Evolutionary conservation across 192 early-diverging fungal species (phyloP).

Genomic region (Coemansia sp.): DNA sequence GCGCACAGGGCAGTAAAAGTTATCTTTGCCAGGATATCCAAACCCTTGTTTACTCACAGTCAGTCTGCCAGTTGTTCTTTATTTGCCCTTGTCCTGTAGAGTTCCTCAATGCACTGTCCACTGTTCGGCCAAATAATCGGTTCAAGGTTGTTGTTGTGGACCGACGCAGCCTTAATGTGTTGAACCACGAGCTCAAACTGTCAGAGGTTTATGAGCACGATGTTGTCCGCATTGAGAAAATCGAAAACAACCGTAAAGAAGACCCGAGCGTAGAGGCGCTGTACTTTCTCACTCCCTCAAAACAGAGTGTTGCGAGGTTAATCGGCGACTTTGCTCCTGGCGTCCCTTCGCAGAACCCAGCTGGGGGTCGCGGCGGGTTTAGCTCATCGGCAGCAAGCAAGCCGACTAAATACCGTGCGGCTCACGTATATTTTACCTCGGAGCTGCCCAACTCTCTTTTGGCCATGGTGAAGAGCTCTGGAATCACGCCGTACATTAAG

Average conservation of each 20-base stretch:
- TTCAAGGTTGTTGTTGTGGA: conserved; percentile 58
- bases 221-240: conserved; percentile 49
- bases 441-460: conserved; percentile 52
- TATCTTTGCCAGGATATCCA: neutral
- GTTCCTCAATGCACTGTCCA: conserved; percentile 51
- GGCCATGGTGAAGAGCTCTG: conserved; percentile 34
- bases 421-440: conserved; percentile 55
- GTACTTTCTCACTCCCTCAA: conserved; percentile 57
- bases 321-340: conserved; percentile 37
- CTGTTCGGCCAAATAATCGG: conserved; percentile 46
- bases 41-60: conserved; percentile 9
- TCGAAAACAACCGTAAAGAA: conserved; percentile 52
- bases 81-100: conserved; percentile 30
- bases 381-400: conserved; percentile 1
- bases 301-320: conserved; percentile 40
- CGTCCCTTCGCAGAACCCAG: conserved; percentile 6
- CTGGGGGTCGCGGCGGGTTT: neutral
- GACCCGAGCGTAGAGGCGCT: conserved; percentile 51
- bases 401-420: conserved; percentile 43
- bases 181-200: conserved; percentile 47
- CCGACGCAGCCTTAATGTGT: conserved; percentile 41
- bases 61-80: neutral
- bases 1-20: neutral
- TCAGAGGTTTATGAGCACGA: conserved; percentile 53
- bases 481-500: conserved; percentile 38